Evolutionary conservation across 495 filamentous ascomycete genomes (phyloP).

Genomic region (Aspergillus baeticus): DNA sequence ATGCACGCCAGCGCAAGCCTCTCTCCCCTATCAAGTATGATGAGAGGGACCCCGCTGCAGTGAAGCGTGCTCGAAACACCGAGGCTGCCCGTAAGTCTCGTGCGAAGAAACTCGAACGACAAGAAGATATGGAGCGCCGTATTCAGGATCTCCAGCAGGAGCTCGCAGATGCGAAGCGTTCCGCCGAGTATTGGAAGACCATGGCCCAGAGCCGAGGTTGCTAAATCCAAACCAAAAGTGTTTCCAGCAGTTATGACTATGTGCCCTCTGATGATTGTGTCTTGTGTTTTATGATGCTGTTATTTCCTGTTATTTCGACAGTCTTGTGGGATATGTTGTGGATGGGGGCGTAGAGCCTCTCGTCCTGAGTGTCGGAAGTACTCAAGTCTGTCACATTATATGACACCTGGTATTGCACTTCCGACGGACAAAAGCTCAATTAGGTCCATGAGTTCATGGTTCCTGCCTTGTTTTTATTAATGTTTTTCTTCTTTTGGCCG

Average conservation of each 20-base stretch:
- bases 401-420: conserved; percentile 19
- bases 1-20: conserved; percentile 70
- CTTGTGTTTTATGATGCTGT: not conserved
- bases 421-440: conserved; percentile 22
- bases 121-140: conserved; percentile 58
- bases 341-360: conserved; percentile 35
- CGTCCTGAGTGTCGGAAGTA: conserved; percentile 30
- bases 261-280: conserved; percentile 9
- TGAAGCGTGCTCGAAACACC: conserved; percentile 95
- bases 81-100: conserved; percentile 94
- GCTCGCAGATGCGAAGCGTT: conserved; percentile 45
- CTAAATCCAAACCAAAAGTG: conserved; percentile 25
- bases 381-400: conserved; percentile 26
- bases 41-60: conserved; percentile 66
- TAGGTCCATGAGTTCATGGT: conserved; percentile 16
- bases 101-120: conserved; percentile 70
- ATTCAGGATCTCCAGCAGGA: conserved; percentile 49
- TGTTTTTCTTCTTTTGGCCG: conserved; percentile 33
- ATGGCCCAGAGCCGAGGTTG: conserved; percentile 46
- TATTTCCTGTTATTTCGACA: conserved; percentile 11
- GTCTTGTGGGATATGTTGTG: conserved; percentile 26
- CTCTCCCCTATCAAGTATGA: conserved; percentile 67
- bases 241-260: not conserved
- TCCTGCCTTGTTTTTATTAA: conserved; percentile 20
- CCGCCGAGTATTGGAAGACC: conserved; percentile 60